Evolutionary conservation across 352 stramenopile genomes (phyloP), one percentile per base, ranked within the genome.

Genomic region (Blastocystis sp.): DNA sequence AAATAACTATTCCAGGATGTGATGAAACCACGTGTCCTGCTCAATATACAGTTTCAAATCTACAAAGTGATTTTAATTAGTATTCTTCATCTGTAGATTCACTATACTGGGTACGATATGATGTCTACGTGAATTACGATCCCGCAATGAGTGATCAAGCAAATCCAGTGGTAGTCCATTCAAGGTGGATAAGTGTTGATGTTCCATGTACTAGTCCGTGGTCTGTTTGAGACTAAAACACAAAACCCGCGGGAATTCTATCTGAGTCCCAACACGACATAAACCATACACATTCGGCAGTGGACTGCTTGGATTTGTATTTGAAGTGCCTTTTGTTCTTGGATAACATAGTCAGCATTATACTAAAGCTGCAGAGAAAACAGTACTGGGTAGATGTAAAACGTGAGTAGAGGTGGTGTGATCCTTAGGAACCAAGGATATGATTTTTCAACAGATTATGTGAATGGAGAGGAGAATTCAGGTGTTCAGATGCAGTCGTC

Each of bases 361-460:
- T 9, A 48, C 40, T 48, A 48, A 9, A 48, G 40, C 40, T 48
- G 40, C 2, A 48, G 40, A 48, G 40, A 48, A 13, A 62, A 33
- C 13, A 62, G 56, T 30, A 56, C 17, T 6, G 56, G 66, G 27
- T 1, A 35, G 24, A 82, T 82, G 73, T 82, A 82, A 22, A 33
- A 64, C 27, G 40, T 27, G n/a, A 64, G 22, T 24, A 27, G 11
- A 15, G 5, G 48, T 54, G 51, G 6, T 58, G 19, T 27, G 9
- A 24, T 51, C 54, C 51, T 42, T 82, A 82, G 73, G 73, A 82
- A 82, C 54, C 73, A 82, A 40, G 42, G 42, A 37, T 82, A 82
- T 42, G 73, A 82, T 64, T 82, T 82, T 82, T 44, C 73, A 42
- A 44, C 73, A 2, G 73, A 82, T 42, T 82, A 82, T 68, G 73